Percentiles rank a stretch among this genome's conserved stretches.
These are phyloP conservation scores for Macrolepiota fuliginosa DNA, from an alignment of 768 basidiomycete genomes.

Conservation along the genomic window DNA sequence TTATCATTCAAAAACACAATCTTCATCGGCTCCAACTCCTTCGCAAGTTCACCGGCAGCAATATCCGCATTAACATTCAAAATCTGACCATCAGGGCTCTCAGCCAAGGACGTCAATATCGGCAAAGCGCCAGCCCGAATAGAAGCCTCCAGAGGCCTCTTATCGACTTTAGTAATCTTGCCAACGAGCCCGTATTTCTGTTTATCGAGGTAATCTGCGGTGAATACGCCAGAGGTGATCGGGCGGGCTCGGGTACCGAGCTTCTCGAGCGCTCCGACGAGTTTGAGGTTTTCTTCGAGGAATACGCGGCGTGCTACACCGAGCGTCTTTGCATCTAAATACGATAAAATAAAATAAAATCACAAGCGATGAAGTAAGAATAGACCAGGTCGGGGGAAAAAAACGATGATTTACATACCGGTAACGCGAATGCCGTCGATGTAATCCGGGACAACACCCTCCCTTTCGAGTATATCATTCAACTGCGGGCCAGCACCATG, in stretches of 20 bases:
- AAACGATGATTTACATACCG: constrained; percentile 47
- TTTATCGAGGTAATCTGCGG: constrained; percentile 93
- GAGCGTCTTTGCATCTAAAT: constrained; percentile 86
- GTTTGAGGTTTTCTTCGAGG: constrained; percentile 94
- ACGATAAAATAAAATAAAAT: not conserved
- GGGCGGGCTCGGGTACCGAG: constrained; percentile 96
- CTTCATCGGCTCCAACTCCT: constrained; percentile 97
- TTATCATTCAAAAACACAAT: constrained; percentile 99
- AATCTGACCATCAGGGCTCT: constrained; percentile 95
- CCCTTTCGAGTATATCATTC: constrained; percentile 89
- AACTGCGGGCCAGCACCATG: constrained; percentile 96
- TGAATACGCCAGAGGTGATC: constrained; percentile 97
- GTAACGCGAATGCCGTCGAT: constrained; percentile 98
- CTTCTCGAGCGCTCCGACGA: constrained; percentile 89
- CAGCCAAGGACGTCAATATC: constrained; percentile 92
- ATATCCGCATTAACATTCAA: constrained; percentile 99
- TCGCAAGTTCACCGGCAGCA: constrained; percentile 95
- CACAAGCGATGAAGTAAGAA: not conserved
- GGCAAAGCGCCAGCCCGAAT: constrained; percentile 96
- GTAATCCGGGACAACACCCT: constrained; percentile 94
- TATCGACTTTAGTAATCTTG: constrained; percentile 92
- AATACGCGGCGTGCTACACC: constrained; percentile 94
- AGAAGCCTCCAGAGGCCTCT: constrained; percentile 93
- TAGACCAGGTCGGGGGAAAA: constrained; percentile 10
- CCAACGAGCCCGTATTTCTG: constrained; percentile 95